A percentile compares a stretch with the other conserved stretches of the same genome.
These are phyloP conservation scores for Hymenoscyphus fraxineus DNA, from an alignment of 2,329 filamentous ascomycete genomes.

Conservation along the genomic window DNA sequence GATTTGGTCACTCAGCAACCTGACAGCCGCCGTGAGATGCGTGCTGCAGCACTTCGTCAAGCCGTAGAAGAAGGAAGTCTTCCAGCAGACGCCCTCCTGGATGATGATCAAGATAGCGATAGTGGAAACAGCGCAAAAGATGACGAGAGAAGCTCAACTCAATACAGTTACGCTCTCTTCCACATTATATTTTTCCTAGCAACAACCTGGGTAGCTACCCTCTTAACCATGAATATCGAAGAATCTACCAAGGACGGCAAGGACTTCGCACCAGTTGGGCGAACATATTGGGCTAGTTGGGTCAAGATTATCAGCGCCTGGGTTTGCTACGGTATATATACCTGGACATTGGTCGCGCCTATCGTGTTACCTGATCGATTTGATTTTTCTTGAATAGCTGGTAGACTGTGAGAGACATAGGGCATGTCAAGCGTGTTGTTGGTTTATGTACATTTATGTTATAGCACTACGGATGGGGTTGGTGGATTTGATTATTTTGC, in stretches of 20 bases:
- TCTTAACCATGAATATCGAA: slow-evolving; percentile 76
- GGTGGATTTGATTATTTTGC: not conserved
- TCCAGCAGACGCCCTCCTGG: slow-evolving; percentile 82
- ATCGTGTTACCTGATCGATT: slow-evolving; percentile 83
- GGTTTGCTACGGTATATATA: slow-evolving; percentile 92
- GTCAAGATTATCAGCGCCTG: slow-evolving; percentile 98
- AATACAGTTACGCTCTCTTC: slow-evolving; percentile 96
- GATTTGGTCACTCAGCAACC: slow-evolving; percentile 86
- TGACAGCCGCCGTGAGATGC: slow-evolving; percentile 77
- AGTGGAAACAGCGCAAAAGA: slow-evolving; percentile 63
- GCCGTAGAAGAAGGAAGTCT: slow-evolving; percentile 91
- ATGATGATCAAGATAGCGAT: slow-evolving; percentile 62
- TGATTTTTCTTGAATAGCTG: slow-evolving; percentile 46
- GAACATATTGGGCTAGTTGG: slow-evolving; percentile 97
- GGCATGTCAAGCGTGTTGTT: not conserved
- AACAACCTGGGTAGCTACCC: slow-evolving; percentile 90
- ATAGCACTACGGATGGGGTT: not conserved
- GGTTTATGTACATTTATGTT: not conserved
- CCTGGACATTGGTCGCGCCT: slow-evolving; percentile 88
- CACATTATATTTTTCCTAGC: slow-evolving; percentile 97
- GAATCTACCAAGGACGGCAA: slow-evolving; percentile 61
- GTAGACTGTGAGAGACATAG: not conserved
- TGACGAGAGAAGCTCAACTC: slow-evolving; percentile 82
- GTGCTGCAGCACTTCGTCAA: slow-evolving; percentile 81
- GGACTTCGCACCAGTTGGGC: slow-evolving; percentile 87